Evolutionary conservation across 2,329 filamentous ascomycete genomes (phyloP).

Genomic region (Coniella lustricola): DNA sequence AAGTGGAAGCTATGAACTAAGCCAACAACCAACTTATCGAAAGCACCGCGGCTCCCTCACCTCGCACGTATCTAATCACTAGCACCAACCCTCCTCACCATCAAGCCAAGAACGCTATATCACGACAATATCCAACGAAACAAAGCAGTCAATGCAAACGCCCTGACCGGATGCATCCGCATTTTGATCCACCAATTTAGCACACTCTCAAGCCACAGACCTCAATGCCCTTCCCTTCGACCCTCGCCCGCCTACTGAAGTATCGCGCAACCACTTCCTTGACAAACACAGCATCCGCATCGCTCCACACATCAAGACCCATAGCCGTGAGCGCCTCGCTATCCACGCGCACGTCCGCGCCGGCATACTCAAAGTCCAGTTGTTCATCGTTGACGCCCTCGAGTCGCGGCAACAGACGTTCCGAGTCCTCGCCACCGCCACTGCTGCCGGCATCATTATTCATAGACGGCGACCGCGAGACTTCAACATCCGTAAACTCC

Average conservation of each 20-base stretch:
- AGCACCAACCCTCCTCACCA: too few relatives aligned
- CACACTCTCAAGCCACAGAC: slow-evolving; percentile 69
- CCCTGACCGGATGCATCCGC: too few relatives aligned
- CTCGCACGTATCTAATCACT: too few relatives aligned
- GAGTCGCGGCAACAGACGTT: slow-evolving; percentile 11
- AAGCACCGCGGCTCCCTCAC: too few relatives aligned
- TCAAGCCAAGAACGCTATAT: too few relatives aligned
- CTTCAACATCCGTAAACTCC: slow-evolving; percentile 25
- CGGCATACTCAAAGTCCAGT: slow-evolving; percentile 21
- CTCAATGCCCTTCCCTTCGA: slow-evolving; percentile 64
- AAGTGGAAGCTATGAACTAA: too few relatives aligned
- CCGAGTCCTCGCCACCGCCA: slow-evolving; percentile 22
- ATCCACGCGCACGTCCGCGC: slow-evolving; percentile 45
- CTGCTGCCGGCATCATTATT: too few relatives aligned
- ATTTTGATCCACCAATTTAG: slow-evolving; percentile 27
- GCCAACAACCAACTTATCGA: too few relatives aligned
- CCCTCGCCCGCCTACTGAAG: slow-evolving; percentile 55
- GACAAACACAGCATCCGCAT: slow-evolving; percentile 62
- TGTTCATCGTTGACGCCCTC: slow-evolving; percentile 19
- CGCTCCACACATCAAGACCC: slow-evolving; percentile 74
- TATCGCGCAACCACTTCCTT: slow-evolving; percentile 55
- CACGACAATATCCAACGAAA: too few relatives aligned
- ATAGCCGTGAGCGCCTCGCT: slow-evolving; percentile 61
- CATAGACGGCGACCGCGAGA: slow-evolving; percentile 26
- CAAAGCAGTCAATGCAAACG: neutral